Evolutionary conservation across 306 rosid genomes (phyloP).

Genomic region (Ochetophila trinervis): DNA sequence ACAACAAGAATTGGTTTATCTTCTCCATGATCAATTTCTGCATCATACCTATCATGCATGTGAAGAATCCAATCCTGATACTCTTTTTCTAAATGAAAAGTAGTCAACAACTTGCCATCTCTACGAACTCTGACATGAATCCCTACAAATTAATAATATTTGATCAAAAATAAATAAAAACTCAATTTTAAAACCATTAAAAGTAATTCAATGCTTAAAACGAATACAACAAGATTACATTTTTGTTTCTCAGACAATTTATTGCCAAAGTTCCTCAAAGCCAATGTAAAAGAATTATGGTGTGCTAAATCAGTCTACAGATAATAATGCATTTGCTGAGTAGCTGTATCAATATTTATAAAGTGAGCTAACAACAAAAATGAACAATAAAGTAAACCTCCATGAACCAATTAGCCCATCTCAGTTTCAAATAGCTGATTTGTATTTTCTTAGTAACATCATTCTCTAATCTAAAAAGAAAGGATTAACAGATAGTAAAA

Average conservation of each 20-base stretch:
- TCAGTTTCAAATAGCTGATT: not conserved
- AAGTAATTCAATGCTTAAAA: not conserved
- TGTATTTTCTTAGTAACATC: not conserved
- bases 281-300: constrained; percentile 45
- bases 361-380: not conserved
- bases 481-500: no score
- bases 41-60: constrained; percentile 52
- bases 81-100: constrained; percentile 38
- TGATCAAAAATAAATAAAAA: constrained; percentile 9
- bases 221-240: constrained; percentile 24
- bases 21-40: constrained; percentile 52
- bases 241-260: constrained; percentile 32
- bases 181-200: not conserved
- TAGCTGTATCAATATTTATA: not conserved
- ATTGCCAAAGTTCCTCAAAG: constrained; percentile 53
- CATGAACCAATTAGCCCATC: no score
- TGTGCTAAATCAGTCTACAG: constrained; percentile 61
- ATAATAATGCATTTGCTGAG: constrained; percentile 18
- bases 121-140: constrained; percentile 27
- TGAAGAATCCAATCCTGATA: constrained; percentile 54
- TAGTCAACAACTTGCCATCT: constrained; percentile 35
- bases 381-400: not conserved
- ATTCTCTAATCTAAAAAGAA: not conserved
- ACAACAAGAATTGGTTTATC: constrained; percentile 44
- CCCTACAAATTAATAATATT: constrained; percentile 25